phyloP scores from a whole-genome alignment of 2,329 filamentous ascomycete species.

The Colletotrichum kahawae region DNA sequence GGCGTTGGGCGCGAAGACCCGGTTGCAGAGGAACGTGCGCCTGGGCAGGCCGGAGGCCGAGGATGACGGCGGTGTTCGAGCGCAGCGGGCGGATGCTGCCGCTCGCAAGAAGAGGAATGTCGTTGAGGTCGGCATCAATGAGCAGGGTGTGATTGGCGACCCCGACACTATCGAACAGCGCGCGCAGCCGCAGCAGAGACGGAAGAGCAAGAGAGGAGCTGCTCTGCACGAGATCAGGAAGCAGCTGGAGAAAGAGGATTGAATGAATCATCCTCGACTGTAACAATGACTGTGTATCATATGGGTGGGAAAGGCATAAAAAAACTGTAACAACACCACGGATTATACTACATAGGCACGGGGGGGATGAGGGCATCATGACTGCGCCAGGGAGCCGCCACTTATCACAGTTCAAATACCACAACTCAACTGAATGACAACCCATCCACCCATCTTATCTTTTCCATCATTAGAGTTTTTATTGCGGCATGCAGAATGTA shows the following conservation, averaged over 20 bases:
- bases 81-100: slow-evolving; percentile 28
- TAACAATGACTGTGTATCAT: slow-evolving; percentile 1
- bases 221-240: slow-evolving; percentile 43
- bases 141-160: slow-evolving; percentile 27
- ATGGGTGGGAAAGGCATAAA: slow-evolving; percentile 6
- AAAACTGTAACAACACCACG: slow-evolving; percentile 8
- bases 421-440: background rate
- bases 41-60: slow-evolving; percentile 53
- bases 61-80: slow-evolving; percentile 53
- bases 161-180: slow-evolving; percentile 36
- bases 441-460: background rate
- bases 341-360: background rate
- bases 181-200: slow-evolving; percentile 35
- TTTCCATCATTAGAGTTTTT: no score
- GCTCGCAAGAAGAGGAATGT: slow-evolving; percentile 40
- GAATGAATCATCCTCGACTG: background rate
- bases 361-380: background rate
- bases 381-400: background rate
- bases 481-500: background rate
- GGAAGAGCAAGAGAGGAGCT: slow-evolving; percentile 44
- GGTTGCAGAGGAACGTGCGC: slow-evolving; percentile 65
- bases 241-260: slow-evolving; percentile 41
- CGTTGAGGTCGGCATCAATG: slow-evolving; percentile 40
- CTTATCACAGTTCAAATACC: slow-evolving; percentile 1
- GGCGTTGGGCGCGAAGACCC: slow-evolving; percentile 92